Base-by-base conservation (phyloP, 352 stramenopile genomes). In the Pilasporangium apinafurcum region DNA sequence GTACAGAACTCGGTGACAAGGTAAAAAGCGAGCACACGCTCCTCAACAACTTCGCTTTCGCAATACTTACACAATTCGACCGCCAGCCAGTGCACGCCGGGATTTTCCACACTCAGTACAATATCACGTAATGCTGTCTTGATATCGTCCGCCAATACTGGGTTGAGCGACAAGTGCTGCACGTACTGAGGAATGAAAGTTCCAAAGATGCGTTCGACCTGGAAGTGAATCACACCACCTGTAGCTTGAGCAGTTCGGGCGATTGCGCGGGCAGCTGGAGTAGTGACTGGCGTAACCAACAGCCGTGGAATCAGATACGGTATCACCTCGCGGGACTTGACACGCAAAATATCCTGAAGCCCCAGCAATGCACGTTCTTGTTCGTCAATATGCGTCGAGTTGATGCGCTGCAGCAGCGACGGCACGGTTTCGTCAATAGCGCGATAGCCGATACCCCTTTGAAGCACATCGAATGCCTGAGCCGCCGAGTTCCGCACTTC, bases 381-480 rank as follows among this genome's bases (percentile, higher is more conserved):
- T 48, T 85, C 77, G 13, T 75, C 59, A 18, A 53, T 28, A 25
- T 79, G 58, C 4, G 67, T 73, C 17, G 67, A 76, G 36, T 97
- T 86, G 47, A 99, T 90, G 27, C 86, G 78, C 17, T 95, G 81
- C 26, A 99, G 83, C 53, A 99, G 63, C 38, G 84, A 84, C 9
- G 97, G 97, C 18, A 99, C 82, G 43, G 99, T 97, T 51, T 98
- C 92, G 32, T 99, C 95, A 31, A 99, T 92, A 20, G 96, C 96
- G 32, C 84, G 74, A 57, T 88, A 95, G 25, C 96, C 97, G 25
- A 99, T 96, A 37, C 89, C 74, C 39, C 83, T 81, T 60, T 99
- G 95, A 6, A 99, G 82, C 32, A 89, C 96, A 56, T 98, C 87
- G 48, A 99, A 99, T 22, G 96, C 97, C 44, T 95, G 82, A 0